Percentiles rank a stretch among this genome's conserved stretches.
Conservation (phyloP, 2,329 filamentous ascomycete species). For the Aspergillus ibericus region DNA sequence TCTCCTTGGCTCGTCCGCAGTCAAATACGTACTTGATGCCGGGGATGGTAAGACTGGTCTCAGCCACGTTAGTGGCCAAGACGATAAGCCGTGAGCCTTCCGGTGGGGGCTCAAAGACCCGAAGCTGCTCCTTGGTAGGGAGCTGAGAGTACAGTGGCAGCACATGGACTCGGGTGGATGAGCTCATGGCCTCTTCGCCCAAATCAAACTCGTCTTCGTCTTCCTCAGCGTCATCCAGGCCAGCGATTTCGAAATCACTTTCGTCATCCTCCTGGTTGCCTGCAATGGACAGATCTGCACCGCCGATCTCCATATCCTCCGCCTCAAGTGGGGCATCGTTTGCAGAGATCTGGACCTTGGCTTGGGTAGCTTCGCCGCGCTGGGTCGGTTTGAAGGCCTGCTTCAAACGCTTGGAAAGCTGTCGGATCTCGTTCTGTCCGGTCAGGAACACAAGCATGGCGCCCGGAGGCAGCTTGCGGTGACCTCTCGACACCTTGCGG, state of each 20-base stretch:
- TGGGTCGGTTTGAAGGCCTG: constrained; percentile 61
- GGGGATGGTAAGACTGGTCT: constrained; percentile 95
- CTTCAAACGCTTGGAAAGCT: constrained; percentile 77
- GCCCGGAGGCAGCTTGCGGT: constrained; percentile 84
- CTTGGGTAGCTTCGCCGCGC: constrained; percentile 54
- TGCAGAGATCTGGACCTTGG: constrained; percentile 72
- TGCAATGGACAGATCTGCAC: constrained; percentile 46
- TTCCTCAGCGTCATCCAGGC: constrained; percentile 58
- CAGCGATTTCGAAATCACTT: constrained; percentile 61
- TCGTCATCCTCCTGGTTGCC: constrained; percentile 57
- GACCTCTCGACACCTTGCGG: constrained; percentile 80
- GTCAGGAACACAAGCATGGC: constrained; percentile 94
- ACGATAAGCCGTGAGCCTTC: constrained; percentile 83
- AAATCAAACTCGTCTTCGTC: constrained; percentile 70
- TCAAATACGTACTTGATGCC: constrained; percentile 96
- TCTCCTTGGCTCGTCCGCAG: constrained; percentile 87
- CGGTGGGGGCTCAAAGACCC: constrained; percentile 82
- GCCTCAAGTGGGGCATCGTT: constrained; percentile 76
- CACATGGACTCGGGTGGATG: constrained; percentile 74
- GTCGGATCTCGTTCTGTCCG: constrained; percentile 85
- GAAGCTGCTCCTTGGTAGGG: constrained; percentile 84
- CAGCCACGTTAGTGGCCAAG: constrained; percentile 92
- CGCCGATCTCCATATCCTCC: constrained; percentile 82
- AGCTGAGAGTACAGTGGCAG: constrained; percentile 93
- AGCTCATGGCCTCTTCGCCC: constrained; percentile 58